A percentile compares a stretch with the other conserved stretches of the same genome.
phyloP scores from a whole-genome alignment of 495 filamentous ascomycete species.

The Astrocystis sublimbata region DNA sequence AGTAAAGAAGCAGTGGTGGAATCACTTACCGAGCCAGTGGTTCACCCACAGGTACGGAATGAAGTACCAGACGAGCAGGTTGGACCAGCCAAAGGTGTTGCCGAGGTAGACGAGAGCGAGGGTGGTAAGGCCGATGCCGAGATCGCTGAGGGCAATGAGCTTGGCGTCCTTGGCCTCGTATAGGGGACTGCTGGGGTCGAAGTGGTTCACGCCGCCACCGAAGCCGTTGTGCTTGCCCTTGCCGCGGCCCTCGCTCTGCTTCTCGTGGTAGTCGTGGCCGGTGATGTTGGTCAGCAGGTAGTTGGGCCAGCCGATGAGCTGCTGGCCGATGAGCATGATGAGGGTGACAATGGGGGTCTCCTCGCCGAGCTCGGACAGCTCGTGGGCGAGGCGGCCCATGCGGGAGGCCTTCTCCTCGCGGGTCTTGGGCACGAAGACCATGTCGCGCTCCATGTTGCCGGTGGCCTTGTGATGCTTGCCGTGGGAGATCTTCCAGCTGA shows the following conservation, averaged over 20 bases:
- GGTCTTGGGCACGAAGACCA: conserved; percentile 93
- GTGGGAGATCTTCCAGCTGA: conserved; percentile 92
- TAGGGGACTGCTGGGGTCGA: conserved; percentile 81
- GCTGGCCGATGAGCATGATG: conserved; percentile 72
- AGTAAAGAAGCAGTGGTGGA: too few relatives aligned
- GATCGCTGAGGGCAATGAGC: conserved; percentile 79
- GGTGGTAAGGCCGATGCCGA: conserved; percentile 66
- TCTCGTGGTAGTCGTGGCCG: conserved; percentile 89
- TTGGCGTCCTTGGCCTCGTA: conserved; percentile 88
- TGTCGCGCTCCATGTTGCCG: conserved; percentile 91
- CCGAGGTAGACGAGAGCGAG: conserved; percentile 57
- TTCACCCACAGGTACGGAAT: conserved; percentile 97
- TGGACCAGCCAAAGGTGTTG: conserved; percentile 77
- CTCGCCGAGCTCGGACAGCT: conserved; percentile 84
- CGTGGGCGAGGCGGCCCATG: conserved; percentile 68
- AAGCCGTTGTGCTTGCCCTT: conserved; percentile 86
- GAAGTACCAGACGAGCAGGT: conserved; percentile 91
- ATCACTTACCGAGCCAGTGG: conserved; percentile 81
- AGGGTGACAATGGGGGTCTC: conserved; percentile 88
- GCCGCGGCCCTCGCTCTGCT: conserved; percentile 81
- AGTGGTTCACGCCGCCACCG: conserved; percentile 87
- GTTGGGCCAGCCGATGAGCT: conserved; percentile 86
- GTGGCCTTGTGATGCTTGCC: conserved; percentile 96
- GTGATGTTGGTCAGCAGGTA: conserved; percentile 88
- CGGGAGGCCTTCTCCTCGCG: conserved; percentile 71